Percentiles rank a stretch among this genome's conserved stretches.
These are phyloP conservation scores for Lotus japonicus DNA, from an alignment of 306 rosid species.

Conservation along the genomic window DNA sequence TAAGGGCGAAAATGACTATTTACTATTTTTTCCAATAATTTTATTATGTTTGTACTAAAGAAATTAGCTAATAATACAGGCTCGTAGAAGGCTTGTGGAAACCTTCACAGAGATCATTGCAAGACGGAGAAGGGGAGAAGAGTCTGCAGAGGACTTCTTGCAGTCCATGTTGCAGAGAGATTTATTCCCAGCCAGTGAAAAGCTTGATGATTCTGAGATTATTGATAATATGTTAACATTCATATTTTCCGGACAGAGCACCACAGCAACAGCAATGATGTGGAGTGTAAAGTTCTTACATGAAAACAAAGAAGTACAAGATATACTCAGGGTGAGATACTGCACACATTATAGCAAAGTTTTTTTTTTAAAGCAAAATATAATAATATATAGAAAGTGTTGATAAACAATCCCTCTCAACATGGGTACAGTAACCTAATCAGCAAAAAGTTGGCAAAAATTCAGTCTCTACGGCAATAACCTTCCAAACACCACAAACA, in stretches of 20 bases:
- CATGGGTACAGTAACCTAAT: no score
- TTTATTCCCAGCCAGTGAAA: conserved; percentile 35
- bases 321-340: conserved; percentile 52
- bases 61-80: conserved; percentile 44
- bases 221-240: conserved; percentile 62
- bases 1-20: no score
- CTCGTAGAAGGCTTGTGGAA: conserved; percentile 49
- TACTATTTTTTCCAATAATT: no score
- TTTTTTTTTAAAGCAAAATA: neutral
- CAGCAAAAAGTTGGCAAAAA: no score
- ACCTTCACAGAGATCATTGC: conserved; percentile 45
- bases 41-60: no score
- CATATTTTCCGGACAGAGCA: conserved; percentile 62
- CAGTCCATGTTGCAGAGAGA: conserved; percentile 57
- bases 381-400: neutral
- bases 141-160: conserved; percentile 41
- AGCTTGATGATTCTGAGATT: conserved; percentile 60
- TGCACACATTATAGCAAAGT: neutral
- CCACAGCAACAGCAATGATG: conserved; percentile 76
- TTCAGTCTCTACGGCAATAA: no score
- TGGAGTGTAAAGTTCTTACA: conserved; percentile 71
- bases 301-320: conserved; percentile 52
- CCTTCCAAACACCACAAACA: no score
- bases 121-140: conserved; percentile 45
- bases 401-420: no score